Evolutionary conservation across 345 rosid genomes (phyloP), one percentile per base, ranked within the genome.

Genomic region (Brassica nigra): DNA sequence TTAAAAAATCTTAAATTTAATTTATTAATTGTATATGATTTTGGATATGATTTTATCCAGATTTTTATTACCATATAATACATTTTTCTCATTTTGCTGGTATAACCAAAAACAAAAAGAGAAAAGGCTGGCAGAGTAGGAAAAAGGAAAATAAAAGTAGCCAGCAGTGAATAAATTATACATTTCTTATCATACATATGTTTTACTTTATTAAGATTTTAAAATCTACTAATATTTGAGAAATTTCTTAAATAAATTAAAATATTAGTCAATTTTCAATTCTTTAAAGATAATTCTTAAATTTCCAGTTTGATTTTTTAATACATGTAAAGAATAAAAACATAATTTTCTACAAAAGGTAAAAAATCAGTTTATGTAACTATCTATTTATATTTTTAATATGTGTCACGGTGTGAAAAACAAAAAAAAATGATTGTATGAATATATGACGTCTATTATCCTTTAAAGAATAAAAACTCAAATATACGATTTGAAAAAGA

Each of bases 121-220:
- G 39, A 44, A 62, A 68, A 68, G 72, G 59, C 59, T 68, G 66
- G 64, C 63, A 54, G 16, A 5, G 29, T 55, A 1, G 36, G 8
- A 8, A 28, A 14, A n/a, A 33, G 28, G 16, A 39, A 61, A 57
- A 34, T n/a, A 8, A 47, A 4, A 18, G 29, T 49, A 49, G 57
- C 10, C 70, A 70, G 15, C n/a, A 52, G 4, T 33, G 29, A 63
- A 4, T 70, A 23, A 70, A 31, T 59, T 62, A 10, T 62, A 27
- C 23, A 70, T 27, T 62, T 59, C 62, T 27, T 68, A 31, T 0
- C 10, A 36, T 15, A 6, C 15, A 65, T 33, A 23, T 33, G 39
- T 66, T 65, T 8, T 64, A 34, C 12, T 54, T 59, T 16, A 34
- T 9, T 30, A 58, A 0, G 27, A 5, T 52, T 65, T 29, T 20